Conservation (phyloP, 495 filamentous ascomycete species). For the Podospora pseudoanserina region DNA sequence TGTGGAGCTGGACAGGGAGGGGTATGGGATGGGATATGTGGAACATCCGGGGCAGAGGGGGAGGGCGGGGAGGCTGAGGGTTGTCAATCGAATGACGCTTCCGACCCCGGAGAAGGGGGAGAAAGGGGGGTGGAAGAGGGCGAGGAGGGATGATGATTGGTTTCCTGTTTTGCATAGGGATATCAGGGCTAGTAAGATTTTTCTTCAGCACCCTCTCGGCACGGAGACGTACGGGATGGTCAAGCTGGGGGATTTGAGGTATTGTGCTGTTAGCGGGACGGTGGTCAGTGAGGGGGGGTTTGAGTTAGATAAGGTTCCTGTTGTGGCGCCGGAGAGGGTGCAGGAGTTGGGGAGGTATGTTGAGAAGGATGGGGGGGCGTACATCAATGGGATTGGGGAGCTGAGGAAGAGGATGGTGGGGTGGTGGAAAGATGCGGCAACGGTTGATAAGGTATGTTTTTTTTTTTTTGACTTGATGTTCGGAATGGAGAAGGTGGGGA, state of each 20-base stretch:
- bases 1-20: not conserved
- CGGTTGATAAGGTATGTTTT: not conserved
- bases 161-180: conserved; percentile 44
- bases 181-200: conserved; percentile 42
- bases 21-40: conserved; percentile 5
- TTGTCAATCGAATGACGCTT: not conserved
- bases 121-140: not conserved
- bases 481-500: not conserved
- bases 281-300: conserved; percentile 10
- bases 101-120: not conserved
- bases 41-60: not conserved
- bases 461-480: not conserved
- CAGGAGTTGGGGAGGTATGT: not conserved
- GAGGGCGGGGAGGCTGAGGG: conserved; percentile 15
- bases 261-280: conserved; percentile 34
- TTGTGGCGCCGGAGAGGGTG: not conserved
- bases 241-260: conserved; percentile 45
- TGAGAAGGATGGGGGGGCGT: not conserved
- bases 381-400: not conserved
- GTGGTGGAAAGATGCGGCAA: not conserved
- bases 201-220: conserved; percentile 41
- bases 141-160: conserved; percentile 36
- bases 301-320: not conserved
- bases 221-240: conserved; percentile 46
- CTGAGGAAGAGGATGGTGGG: not conserved